Evolutionary conservation across 2,329 filamentous ascomycete genomes (phyloP).

Genomic region (Lecanosticta acicola): DNA sequence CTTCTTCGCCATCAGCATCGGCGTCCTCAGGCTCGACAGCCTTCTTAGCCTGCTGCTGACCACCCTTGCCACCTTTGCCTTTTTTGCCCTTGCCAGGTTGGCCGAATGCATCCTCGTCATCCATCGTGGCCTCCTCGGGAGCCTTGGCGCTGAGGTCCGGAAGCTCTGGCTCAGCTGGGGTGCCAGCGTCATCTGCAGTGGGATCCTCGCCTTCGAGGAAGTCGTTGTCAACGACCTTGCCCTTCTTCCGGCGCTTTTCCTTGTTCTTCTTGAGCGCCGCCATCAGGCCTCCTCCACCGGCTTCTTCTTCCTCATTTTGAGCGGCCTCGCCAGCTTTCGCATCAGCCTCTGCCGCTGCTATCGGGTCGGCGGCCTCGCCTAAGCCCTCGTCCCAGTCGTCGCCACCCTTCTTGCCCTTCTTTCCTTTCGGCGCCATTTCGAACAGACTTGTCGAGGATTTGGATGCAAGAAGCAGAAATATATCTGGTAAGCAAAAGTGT

Average conservation of each 20-base stretch:
- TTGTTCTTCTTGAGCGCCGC: conserved; percentile 50
- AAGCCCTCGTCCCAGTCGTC: conserved; percentile 95
- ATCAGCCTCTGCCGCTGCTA: conserved; percentile 45
- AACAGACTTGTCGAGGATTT: conserved; percentile 1
- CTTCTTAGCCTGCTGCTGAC: conserved; percentile 37
- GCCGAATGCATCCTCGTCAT: conserved; percentile 72
- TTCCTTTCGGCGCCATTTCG: conserved; percentile 88
- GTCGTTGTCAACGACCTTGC: conserved; percentile 62
- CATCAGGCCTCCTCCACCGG: conserved; percentile 47
- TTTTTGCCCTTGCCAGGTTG: conserved; percentile 67
- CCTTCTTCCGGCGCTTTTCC: conserved; percentile 86
- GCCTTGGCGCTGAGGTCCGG: conserved; percentile 58
- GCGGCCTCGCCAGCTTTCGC: conserved; percentile 44
- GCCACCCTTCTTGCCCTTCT: conserved; percentile 72
- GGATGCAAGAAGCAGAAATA: neutral
- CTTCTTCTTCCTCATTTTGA: conserved; percentile 47
- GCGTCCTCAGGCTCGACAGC: conserved; percentile 46
- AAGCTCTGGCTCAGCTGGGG: conserved; percentile 33
- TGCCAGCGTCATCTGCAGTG: conserved; percentile 37
- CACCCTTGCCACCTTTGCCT: conserved; percentile 38
- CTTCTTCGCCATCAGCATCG: conserved; percentile 50
- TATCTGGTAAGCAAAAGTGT: conserved; percentile 3
- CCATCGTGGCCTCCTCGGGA: conserved; percentile 67
- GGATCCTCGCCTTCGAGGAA: conserved; percentile 64
- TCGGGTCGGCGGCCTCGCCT: conserved; percentile 67